Evolutionary conservation across 2,329 filamentous ascomycete genomes (phyloP), one percentile per base, ranked within the genome.

Genomic region (Basipetospora chlamydospora): DNA sequence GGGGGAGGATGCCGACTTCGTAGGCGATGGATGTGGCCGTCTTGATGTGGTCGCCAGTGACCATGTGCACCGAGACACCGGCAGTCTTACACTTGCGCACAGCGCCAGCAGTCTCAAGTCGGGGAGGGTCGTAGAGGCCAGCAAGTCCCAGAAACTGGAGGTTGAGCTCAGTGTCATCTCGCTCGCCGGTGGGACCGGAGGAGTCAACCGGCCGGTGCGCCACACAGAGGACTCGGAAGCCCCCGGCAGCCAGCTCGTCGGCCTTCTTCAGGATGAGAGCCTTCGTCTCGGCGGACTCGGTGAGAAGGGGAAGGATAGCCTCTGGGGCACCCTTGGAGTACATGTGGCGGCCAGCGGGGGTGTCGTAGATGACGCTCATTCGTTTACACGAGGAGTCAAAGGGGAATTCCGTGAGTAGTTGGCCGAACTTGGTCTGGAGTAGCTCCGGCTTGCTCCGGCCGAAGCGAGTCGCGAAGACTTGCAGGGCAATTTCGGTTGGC

Each of bases 341-440:
- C 13, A 72, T 62, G 10, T 59, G 54, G 32, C 50, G 49, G 9
- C 52, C 49, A 9, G 51, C 48, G 2, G 50, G 51, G 29, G 47
- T 52, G 6, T 53, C 52, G 29, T 78, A 81, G 20, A 82, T 67
- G 33, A 83, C 77, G 26, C 75, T 78, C 79, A 84, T 84, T 40
- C 77, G 69, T 59, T 84, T 84, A 54, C 78, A 70, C 26, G 72
- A 71, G 0, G 77, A 82, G 50, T 84, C 78, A 47, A 84, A 84
- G 2, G 78, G 77, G 37, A 77, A 77, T 47, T 84, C 80, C 2
- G 72, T 67, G 8, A 80, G 47, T 30, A 77, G 56, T 26, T 56
- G 53, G 39, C 65, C 62, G 17, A 51, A 46, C n/a, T 55, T 54
- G 16, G 53, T 50, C 17, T 52, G 46, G 8, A 59, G 40, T 15